A percentile compares a stretch with the other conserved stretches of the same genome.
Evolutionary conservation across 1,284 basidiomycete species (phyloP).

Genomic region (Apiotrichum akiyoshidainum): DNA sequence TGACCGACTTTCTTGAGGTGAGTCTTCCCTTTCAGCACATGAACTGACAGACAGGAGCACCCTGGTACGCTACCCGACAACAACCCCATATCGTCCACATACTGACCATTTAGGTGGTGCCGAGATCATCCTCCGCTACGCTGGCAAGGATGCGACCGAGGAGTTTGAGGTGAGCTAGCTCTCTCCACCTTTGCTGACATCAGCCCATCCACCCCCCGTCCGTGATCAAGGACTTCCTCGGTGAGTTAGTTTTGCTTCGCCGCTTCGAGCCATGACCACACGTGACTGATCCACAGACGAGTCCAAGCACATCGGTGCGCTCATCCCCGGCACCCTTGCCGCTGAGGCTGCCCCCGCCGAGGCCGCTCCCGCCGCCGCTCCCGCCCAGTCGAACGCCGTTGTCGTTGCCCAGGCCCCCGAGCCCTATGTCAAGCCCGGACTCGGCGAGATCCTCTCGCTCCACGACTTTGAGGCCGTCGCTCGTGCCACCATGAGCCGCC

Average conservation of each 20-base stretch:
- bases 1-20: constrained; percentile 67
- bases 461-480: constrained; percentile 90
- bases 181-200: not conserved
- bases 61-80: constrained; percentile 54
- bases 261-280: not conserved
- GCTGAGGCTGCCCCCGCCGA: constrained; percentile 16
- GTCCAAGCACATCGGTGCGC: constrained; percentile 57
- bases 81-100: not conserved
- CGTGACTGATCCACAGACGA: constrained; percentile 17
- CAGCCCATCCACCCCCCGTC: constrained; percentile 79
- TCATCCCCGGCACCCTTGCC: constrained; percentile 60
- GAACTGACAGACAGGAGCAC: constrained; percentile 54
- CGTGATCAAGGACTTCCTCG: constrained; percentile 76
- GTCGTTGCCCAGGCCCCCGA: constrained; percentile 23
- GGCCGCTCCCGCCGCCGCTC: constrained; percentile 40
- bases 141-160: constrained; percentile 71
- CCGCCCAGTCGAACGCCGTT: constrained; percentile 47
- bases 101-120: constrained; percentile 55
- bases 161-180: constrained; percentile 62
- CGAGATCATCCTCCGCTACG: constrained; percentile 66
- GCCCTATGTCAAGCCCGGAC: constrained; percentile 56
- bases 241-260: constrained; percentile 35
- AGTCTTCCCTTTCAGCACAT: constrained; percentile 45
- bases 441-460: constrained; percentile 76
- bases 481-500: constrained; percentile 66